These are phyloP conservation scores for Fusarium bactridioides DNA, from an alignment of 2,329 filamentous ascomycete species.

Conservation along the genomic window DNA sequence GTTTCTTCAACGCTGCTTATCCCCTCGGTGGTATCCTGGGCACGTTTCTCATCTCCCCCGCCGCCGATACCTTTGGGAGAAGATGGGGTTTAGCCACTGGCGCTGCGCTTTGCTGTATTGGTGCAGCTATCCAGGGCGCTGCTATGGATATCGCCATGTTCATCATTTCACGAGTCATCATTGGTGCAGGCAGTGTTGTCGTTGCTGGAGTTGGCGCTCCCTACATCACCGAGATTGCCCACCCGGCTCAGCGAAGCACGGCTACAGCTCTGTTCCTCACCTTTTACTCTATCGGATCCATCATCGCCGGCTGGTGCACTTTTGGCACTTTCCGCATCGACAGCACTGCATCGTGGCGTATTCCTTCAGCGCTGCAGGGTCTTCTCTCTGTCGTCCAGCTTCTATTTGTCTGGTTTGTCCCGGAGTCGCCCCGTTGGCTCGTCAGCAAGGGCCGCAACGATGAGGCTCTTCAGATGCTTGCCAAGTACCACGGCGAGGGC, in stretches of 20 bases:
- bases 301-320: background rate
- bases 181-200: background rate
- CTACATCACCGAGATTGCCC: background rate
- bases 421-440: background rate
- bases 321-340: background rate
- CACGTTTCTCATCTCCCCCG: background rate
- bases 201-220: background rate
- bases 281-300: background rate
- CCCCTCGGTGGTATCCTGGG: background rate
- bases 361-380: background rate
- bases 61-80: background rate
- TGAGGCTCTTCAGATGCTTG: background rate
- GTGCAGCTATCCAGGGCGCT: background rate
- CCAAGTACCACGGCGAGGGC: background rate
- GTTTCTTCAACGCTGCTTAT: background rate
- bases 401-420: background rate
- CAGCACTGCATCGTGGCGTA: background rate
- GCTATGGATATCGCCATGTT: constrained; percentile 3
- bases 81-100: background rate
- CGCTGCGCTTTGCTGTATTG: background rate
- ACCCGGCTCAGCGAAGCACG: background rate
- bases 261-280: background rate
- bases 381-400: background rate
- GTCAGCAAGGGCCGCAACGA: background rate
- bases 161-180: background rate